phyloP scores from a whole-genome alignment of 2,329 filamentous ascomycete genomes.

The Didymella pomorum region DNA sequence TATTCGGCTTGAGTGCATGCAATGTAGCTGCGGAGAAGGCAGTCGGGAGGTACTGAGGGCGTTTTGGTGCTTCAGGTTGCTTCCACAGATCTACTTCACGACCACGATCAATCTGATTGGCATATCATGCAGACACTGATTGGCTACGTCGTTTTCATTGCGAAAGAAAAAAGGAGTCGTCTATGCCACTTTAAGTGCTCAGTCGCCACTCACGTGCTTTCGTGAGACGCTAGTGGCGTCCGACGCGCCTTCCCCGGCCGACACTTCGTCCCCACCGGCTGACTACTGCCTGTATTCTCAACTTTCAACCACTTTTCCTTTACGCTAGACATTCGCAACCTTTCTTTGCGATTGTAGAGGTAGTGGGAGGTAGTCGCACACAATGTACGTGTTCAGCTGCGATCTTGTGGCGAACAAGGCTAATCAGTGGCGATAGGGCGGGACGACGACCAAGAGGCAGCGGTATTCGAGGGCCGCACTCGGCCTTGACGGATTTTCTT shows the following conservation, averaged over 20 bases:
- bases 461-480: constrained; percentile 67
- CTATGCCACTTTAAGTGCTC: constrained; percentile 8
- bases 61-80: background rate
- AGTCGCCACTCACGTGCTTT: constrained; percentile 35
- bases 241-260: constrained; percentile 26
- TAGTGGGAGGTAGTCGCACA: background rate
- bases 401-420: constrained; percentile 12
- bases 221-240: constrained; percentile 25
- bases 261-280: constrained; percentile 21
- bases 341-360: background rate
- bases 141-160: background rate
- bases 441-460: constrained; percentile 51
- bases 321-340: background rate
- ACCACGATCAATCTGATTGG: background rate
- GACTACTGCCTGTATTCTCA: constrained; percentile 2
- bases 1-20: background rate
- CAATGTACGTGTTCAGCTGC: constrained; percentile 26
- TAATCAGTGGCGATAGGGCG: constrained; percentile 41
- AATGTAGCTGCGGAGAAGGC: background rate
- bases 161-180: constrained; percentile 8
- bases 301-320: constrained; percentile 4
- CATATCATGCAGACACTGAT: background rate
- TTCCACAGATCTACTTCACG: background rate
- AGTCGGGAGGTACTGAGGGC: background rate
- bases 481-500: constrained; percentile 72